A percentile compares a stretch with the other conserved stretches of the same genome.
Conservation (phyloP, 805 yeast genomes). For the Metschnikowia cerradonensis region DNA sequence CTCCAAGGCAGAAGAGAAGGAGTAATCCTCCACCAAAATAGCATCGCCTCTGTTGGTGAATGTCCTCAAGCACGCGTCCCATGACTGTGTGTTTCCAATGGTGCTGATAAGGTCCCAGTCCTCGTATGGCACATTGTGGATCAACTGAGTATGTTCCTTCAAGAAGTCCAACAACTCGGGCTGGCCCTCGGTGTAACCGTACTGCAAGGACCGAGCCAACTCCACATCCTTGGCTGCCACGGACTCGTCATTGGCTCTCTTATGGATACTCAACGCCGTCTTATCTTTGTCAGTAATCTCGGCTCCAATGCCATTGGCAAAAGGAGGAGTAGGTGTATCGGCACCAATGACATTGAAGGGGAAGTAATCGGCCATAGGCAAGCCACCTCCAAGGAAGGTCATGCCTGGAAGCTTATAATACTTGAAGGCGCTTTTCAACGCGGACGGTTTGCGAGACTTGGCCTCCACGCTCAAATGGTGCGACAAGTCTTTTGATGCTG, state of each 20-base stretch:
- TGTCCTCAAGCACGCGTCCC: conserved; percentile 80
- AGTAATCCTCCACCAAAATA: conserved; percentile 75
- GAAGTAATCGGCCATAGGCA: conserved; percentile 86
- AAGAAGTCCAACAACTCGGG: conserved; percentile 64
- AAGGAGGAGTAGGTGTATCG: conserved; percentile 76
- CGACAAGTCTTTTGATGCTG: conserved; percentile 60
- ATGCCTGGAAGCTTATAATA: conserved; percentile 70
- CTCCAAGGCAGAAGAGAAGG: conserved; percentile 83
- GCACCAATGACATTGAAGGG: conserved; percentile 79
- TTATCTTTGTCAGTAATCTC: conserved; percentile 42
- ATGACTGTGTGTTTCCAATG: conserved; percentile 85
- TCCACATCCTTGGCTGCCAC: conserved; percentile 51
- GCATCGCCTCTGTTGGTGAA: conserved; percentile 75
- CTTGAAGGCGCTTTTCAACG: conserved; percentile 79
- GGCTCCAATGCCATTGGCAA: conserved; percentile 73
- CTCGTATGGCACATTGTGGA: conserved; percentile 43
- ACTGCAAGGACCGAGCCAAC: conserved; percentile 82
- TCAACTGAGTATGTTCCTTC: conserved; percentile 64
- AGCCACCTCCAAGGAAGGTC: conserved; percentile 91
- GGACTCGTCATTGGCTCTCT: conserved; percentile 23
- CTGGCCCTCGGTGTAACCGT: conserved; percentile 83
- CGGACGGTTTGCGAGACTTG: conserved; percentile 68
- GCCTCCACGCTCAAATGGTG: conserved; percentile 79
- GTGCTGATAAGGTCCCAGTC: conserved; percentile 72
- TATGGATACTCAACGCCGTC: conserved; percentile 41